Base-by-base conservation (phyloP, 768 basidiomycete genomes). In the Russula compacta region DNA sequence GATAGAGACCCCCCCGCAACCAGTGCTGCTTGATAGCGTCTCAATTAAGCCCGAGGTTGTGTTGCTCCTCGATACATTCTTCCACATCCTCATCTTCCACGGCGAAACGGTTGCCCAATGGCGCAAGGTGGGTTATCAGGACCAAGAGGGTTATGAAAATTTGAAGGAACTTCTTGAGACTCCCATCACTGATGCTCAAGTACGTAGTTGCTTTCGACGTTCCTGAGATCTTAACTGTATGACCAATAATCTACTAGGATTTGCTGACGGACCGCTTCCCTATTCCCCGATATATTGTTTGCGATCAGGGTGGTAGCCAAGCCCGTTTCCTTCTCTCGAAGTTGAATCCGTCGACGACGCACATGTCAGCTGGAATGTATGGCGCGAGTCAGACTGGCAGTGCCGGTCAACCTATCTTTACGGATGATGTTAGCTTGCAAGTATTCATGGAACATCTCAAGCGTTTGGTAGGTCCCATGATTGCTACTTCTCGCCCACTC, bases 71-170 rank as follows among this genome's bases (percentile, higher is more conserved):
- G 97, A 99, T 70, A 98, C 95, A 2, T 99, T 95, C 83, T 98
- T 99, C 92, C 95, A 99, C 71, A 97, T 98, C 67, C 87, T 98
- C 68, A 98, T 99, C 73, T 98, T 97, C 87, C 97, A 99, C 71
- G 97, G 97, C 21, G 92, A 95, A 73, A 91, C 92, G 21, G 82
- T 99, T 51, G 95, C 97, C 0, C 89, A 94, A 72, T 99, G 97
- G 97, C 83, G 95, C 53, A 98, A 98, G 74, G 90, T 92, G 11
- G 95, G 94, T 0, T 99, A 98, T 70, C 97, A 98, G 69, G 95
- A 99, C 0, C 95, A 98, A 75, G 95, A 98, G 72, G 95, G 93
- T 39, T 97, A 98, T 69, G 97, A 98, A 74, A 98, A 99, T 75
- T 90, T 99, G 76, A 95, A 94, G 69, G 93, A 95, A 71, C 78